Evolutionary conservation across 441 rosid species (phyloP).

Genomic region (Pelargonium fulgidum): DNA sequence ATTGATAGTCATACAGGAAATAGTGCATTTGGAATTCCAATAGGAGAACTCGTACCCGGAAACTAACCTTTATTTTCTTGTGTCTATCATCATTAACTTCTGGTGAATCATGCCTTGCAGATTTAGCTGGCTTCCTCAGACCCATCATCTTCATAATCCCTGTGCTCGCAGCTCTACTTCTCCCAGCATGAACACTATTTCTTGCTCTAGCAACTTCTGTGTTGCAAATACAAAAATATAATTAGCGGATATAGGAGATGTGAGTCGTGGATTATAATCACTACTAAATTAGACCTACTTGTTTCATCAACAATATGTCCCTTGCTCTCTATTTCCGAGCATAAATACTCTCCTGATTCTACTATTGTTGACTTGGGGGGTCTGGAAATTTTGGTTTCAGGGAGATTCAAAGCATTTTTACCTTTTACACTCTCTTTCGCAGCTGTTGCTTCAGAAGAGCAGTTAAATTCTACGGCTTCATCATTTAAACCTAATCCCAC

Average conservation of each 20-base stretch:
- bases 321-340: conserved; percentile 35
- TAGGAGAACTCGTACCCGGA: too few relatives aligned
- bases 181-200: conserved; percentile 26
- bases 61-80: conserved; percentile 40
- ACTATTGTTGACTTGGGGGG: conserved; percentile 28
- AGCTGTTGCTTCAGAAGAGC: conserved; percentile 19
- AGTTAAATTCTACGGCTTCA: conserved; percentile 20
- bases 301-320: conserved; percentile 31
- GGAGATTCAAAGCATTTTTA: conserved; percentile 22
- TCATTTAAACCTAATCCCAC: conserved; percentile 19
- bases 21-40: neutral
- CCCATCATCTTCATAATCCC: conserved; percentile 57
- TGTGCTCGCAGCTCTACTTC: conserved; percentile 31
- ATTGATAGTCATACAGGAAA: neutral
- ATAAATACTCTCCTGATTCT: conserved; percentile 31
- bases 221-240: conserved; percentile 20
- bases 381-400: conserved; percentile 28
- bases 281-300: conserved; percentile 29
- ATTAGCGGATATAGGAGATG: conserved; percentile 16
- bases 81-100: conserved; percentile 31
- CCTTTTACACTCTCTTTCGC: conserved; percentile 21
- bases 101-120: conserved; percentile 23
- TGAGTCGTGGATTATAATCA: conserved; percentile 14
- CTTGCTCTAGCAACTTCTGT: conserved; percentile 35
- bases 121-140: conserved; percentile 45